phyloP scores from a whole-genome alignment of 495 filamentous ascomycete species.

The Endocarpon pusillum region DNA sequence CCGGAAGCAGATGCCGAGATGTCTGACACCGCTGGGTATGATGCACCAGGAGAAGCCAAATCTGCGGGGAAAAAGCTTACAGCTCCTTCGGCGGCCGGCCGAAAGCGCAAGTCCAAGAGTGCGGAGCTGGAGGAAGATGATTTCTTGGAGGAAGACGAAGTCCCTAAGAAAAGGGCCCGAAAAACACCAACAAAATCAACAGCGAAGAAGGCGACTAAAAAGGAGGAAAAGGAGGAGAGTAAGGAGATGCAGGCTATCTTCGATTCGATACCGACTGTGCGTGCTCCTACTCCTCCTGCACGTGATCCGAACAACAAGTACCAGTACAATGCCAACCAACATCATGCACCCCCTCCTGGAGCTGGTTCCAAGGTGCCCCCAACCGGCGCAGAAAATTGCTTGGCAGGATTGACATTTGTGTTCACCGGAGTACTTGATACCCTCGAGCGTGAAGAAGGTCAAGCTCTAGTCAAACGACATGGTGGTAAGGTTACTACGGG shows the following conservation, averaged over 20 bases:
- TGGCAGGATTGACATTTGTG: slow-evolving; percentile 89
- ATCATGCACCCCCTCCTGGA: slow-evolving; percentile 40
- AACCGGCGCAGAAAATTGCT: slow-evolving; percentile 70
- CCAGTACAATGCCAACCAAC: slow-evolving; percentile 37
- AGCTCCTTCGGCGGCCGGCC: slow-evolving; percentile 14
- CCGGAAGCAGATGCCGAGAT: background rate
- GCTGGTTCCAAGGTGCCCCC: slow-evolving; percentile 57
- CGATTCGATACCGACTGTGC: slow-evolving; percentile 66
- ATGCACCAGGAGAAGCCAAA: background rate
- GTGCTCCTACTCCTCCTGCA: slow-evolving; percentile 65
- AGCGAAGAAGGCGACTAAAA: slow-evolving; percentile 37
- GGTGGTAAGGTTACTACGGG: slow-evolving; percentile 78
- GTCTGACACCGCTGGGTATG: background rate
- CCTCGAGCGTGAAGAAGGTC: slow-evolving; percentile 70
- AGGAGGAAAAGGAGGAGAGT: slow-evolving; percentile 44
- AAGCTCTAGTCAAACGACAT: slow-evolving; percentile 75
- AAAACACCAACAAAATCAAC: slow-evolving; percentile 22
- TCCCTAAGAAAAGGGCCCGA: slow-evolving; percentile 13
- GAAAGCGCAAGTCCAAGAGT: slow-evolving; percentile 39
- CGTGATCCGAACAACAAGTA: slow-evolving; percentile 48
- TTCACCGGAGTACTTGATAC: slow-evolving; percentile 78
- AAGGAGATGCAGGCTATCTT: slow-evolving; percentile 63
- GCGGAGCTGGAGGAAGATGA: slow-evolving; percentile 27
- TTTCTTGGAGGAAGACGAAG: slow-evolving; percentile 24
- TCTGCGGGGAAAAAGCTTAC: background rate